Base-by-base conservation (phyloP, 768 basidiomycete species). In the Amanita inopinata region DNA sequence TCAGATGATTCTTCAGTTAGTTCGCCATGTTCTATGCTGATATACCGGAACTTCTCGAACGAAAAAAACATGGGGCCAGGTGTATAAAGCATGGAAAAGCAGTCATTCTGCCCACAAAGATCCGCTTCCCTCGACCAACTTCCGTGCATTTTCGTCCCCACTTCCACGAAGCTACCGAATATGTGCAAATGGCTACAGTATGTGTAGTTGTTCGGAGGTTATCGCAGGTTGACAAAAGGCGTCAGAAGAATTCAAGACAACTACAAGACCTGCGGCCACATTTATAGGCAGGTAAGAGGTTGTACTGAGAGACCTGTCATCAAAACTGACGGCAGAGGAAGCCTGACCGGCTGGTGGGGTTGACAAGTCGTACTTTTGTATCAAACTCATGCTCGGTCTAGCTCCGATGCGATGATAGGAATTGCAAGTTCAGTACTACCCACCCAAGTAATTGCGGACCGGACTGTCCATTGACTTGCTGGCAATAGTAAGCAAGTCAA, bases 131-230 rank as follows among this genome's bases (percentile, higher is more conserved):
- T 43, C 45, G 31, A 23, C 19, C 24, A 39, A 35, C 45, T 39
- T 43, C 31, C 39, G 28, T 49, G 48, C 46, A 50, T 53, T 51
- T 47, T 46, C 50, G 50, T 50, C 53, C 51, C 44, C 41, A 46
- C 46, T 45, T 53, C 44, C 48, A 12, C 19, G 38, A 30, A 19
- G 50, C 38, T 46, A 34, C 33, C 49, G 50, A 54, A 46, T 47
- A 86, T 87, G 84, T 87, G 84, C 57, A 70, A 66, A 58, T 78
- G 70, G 71, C 73, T 81, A 66, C 79, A 82, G 84, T 85, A 49
- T 54, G 70, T 54, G 14, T 11, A 33, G 23, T 34, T n/a, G 34
- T 36, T 50, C 33, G 20, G 20, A 41, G 39, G 23, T 38, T 42
- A 28, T 45, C 25, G 28, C 49, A 40, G 46, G 55, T 43, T 40